Base-by-base conservation (phyloP, 2,329 filamentous ascomycete genomes). In the Colletotrichum destructivum region DNA sequence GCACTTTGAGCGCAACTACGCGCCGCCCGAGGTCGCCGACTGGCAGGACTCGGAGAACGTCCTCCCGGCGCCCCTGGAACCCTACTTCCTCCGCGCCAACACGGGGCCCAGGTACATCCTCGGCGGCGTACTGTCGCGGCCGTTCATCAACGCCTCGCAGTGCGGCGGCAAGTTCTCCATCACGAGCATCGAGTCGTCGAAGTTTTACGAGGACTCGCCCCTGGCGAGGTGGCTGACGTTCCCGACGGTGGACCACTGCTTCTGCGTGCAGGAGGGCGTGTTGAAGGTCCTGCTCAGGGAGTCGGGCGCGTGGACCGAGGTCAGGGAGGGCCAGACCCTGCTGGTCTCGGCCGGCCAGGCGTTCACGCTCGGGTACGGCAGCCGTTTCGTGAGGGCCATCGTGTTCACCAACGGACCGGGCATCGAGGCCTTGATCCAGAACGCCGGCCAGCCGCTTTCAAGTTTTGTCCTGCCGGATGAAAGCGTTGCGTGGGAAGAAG, bases 81-180 rank as follows among this genome's bases (percentile, higher is more conserved):
- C 84, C 0, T 90, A 89, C 75, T 90, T 86, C 66, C 77, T 90
- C 5, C 83, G 84, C 11, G 83, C 84, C 15, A 88, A 87, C 49
- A 86, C 83, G 0, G 87, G 87, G 0, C 85, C 85, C 0, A 77
- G 83, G 54, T 88, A 81, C 77, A 74, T 85, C 4, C 75, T 84
- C 1, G 86, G 84, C 0, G 87, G 86, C 0, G 80, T 84, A 16
- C 75, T 88, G 51, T 82, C 81, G 0, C 75, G 86, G 31, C 87
- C 88, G 0, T 83, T 90, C 40, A 83, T 86, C 61, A 85, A 83
- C 4, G 84, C 84, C 3, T 76, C 77, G 26, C 85, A 90, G 75
- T 85, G 82, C 38, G 78, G 78, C 35, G 85, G 84, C 0, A 84
- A 83, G 57, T 90, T 89, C 66, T 82, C 86, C 12, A 88, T 90